A percentile compares a stretch with the other conserved stretches of the same genome.
Conservation (phyloP, 2,329 filamentous ascomycete species). For the Arthrobotrys sphaeroides region DNA sequence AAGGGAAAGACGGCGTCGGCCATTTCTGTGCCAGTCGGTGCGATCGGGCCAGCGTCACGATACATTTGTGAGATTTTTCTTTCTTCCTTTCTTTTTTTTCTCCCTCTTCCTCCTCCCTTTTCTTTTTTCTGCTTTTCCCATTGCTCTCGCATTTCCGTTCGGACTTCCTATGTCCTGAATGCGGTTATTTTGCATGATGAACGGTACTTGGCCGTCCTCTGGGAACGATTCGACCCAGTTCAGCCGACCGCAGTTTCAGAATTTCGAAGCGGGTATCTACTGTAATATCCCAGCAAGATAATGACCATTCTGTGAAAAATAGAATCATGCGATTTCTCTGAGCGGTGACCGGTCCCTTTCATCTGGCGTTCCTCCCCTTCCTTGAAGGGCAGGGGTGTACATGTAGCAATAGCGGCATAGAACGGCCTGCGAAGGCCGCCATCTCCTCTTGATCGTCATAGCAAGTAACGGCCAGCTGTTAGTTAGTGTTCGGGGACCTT, state of each 20-base stretch:
- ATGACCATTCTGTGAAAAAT: constrained; percentile 3
- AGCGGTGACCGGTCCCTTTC: constrained; percentile 32
- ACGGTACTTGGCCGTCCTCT: neutral
- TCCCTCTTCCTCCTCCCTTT: neutral
- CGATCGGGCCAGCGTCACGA: constrained; percentile 49
- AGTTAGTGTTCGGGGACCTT: constrained; percentile 33
- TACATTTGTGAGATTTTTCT: constrained; percentile 43
- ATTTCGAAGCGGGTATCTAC: constrained; percentile 31
- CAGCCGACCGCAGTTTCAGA: constrained; percentile 46
- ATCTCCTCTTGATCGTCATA: constrained; percentile 48
- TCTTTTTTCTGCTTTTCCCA: neutral
- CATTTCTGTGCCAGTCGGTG: constrained; percentile 49
- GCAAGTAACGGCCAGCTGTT: constrained; percentile 50
- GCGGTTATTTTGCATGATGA: constrained; percentile 46
- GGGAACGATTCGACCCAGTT: constrained; percentile 2
- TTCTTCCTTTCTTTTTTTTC: constrained; percentile 15
- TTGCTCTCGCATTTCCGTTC: neutral
- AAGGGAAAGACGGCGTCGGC: constrained; percentile 32
- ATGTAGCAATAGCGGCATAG: constrained; percentile 39
- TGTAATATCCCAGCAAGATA: constrained; percentile 15
- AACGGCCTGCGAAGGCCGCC: constrained; percentile 44
- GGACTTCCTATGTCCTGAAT: constrained; percentile 22
- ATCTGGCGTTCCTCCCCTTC: constrained; percentile 34
- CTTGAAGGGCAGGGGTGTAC: constrained; percentile 44
- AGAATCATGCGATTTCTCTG: constrained; percentile 16